Conservation (phyloP, 2,329 filamentous ascomycete genomes). For the Monosporascus cannonballus region DNA sequence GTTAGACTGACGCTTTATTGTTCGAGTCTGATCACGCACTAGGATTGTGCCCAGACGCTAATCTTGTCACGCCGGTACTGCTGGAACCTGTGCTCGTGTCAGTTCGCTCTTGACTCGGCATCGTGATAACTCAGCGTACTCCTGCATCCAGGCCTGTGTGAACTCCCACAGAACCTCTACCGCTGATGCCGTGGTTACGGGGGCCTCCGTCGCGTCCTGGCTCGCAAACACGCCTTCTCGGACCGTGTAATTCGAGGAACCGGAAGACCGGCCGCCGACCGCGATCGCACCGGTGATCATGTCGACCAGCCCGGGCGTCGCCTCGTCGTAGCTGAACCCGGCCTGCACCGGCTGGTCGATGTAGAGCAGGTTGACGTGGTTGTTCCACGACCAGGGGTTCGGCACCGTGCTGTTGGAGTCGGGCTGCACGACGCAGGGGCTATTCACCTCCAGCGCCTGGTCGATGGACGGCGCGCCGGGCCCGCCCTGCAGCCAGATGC, state of each 20-base stretch:
- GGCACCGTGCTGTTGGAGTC: slow-evolving; percentile 41
- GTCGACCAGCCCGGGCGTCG: slow-evolving; percentile 20
- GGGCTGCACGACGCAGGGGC: slow-evolving; percentile 44
- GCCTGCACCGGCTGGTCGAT: slow-evolving; percentile 50
- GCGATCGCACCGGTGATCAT: slow-evolving; percentile 5
- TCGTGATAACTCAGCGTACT: slow-evolving; percentile 17
- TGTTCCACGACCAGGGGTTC: slow-evolving; percentile 57
- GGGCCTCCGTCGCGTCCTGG: slow-evolving; percentile 34
- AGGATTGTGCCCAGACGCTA: slow-evolving; percentile 32
- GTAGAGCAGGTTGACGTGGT: slow-evolving; percentile 57
- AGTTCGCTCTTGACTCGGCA: neutral
- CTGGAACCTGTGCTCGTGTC: slow-evolving; percentile 31
- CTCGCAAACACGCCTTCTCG: slow-evolving; percentile 38
- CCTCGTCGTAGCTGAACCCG: slow-evolving; percentile 23
- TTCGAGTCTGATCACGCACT: slow-evolving; percentile 5
- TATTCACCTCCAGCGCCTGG: slow-evolving; percentile 45
- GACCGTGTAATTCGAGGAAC: slow-evolving; percentile 4
- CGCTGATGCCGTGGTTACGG: slow-evolving; percentile 42
- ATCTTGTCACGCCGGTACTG: slow-evolving; percentile 39
- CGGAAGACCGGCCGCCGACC: slow-evolving; percentile 1
- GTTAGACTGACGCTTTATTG: neutral
- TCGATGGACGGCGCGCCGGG: slow-evolving; percentile 51
- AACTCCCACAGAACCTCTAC: slow-evolving; percentile 50
- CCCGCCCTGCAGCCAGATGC: slow-evolving; percentile 55
- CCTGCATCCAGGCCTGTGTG: slow-evolving; percentile 48